Evolutionary conservation across 768 basidiomycete genomes (phyloP).

Genomic region (Termitomyces eurrhizus): DNA sequence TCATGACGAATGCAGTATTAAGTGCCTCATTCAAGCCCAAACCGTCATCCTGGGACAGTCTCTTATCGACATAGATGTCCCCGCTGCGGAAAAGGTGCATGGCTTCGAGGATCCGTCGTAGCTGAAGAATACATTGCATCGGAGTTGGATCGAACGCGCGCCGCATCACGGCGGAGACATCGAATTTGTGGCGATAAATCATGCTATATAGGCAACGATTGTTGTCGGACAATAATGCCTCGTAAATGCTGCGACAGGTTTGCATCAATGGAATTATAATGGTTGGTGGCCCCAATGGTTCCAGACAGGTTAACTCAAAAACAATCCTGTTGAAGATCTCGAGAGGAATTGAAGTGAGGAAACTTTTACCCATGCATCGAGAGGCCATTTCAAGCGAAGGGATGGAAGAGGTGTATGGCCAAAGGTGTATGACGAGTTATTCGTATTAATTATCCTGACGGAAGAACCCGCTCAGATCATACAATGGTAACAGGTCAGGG

Average conservation of each 20-base stretch:
- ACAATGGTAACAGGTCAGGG: neutral
- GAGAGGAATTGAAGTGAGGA: conserved; percentile 4
- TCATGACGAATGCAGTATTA: conserved; percentile 17
- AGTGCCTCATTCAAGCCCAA: conserved; percentile 9
- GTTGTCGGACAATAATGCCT: conserved; percentile 25
- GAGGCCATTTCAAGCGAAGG: neutral
- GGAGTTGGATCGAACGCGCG: conserved; percentile 39
- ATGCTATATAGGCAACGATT: conserved; percentile 43
- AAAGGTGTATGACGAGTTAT: neutral
- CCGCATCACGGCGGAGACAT: conserved; percentile 44
- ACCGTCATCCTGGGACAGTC: neutral
- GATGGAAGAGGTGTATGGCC: neutral
- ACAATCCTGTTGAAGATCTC: conserved; percentile 37
- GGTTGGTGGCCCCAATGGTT: conserved; percentile 43
- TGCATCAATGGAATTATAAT: conserved; percentile 45
- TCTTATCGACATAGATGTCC: neutral
- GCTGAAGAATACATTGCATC: conserved; percentile 29
- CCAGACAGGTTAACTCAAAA: conserved; percentile 38
- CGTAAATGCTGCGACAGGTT: conserved; percentile 37
- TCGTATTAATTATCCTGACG: neutral
- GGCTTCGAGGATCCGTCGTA: conserved; percentile 32
- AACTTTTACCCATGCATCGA: neutral
- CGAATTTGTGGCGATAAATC: conserved; percentile 57
- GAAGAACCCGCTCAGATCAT: conserved; percentile 1
- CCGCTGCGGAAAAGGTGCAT: conserved; percentile 33